Base-by-base conservation (phyloP, 768 basidiomycete species). In the Trametes meyenii region DNA sequence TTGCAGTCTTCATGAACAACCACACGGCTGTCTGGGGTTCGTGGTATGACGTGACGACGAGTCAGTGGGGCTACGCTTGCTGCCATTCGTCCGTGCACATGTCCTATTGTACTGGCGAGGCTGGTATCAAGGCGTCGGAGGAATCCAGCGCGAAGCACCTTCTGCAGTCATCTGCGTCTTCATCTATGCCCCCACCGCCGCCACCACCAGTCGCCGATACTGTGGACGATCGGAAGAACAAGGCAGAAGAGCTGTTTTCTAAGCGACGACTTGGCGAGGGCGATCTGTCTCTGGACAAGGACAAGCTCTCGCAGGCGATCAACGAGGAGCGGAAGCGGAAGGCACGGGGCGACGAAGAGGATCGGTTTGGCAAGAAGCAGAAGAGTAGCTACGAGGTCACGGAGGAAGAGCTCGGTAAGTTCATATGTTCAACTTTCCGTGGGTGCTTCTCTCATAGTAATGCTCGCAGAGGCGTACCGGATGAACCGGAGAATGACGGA, bases 1-100 rank as follows among this genome's bases (percentile, higher is more conserved):
- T 21, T 65, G 1, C 64, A 98, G 95, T 95, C 7, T 88, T 84
- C 67, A 78, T 90, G 69, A 96, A 95, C 74, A 99, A 99, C 70
- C 97, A 99, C 70, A 94, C 90, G 0, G 79, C 86, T 5, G 88
- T 98, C n/a, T 99, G 97, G 97, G 97, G 97, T 46, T 99, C 97
- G 45, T 98, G 88, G 87, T 98, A 92, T 72, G 87, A 92, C 66
- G 62, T 78, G 16, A 77, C 83, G 13, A 80, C 83, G 2, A 85
- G 87, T 14, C 71, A 78, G 61, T 99, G 97, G 97, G 97, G 97
- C 39, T 99, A 89, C 73, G 89, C 85, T 26, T 99, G 97, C 74
- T 99, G 97, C 70, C 96, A 97, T 70, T 95, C 94, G 11, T 80
- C 71, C 46, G 78, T 94, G 29, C 89, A 94, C 68, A 77, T 91